Conservation (phyloP, 768 basidiomycete species). For the Tylopilus cervinicoccineus region DNA sequence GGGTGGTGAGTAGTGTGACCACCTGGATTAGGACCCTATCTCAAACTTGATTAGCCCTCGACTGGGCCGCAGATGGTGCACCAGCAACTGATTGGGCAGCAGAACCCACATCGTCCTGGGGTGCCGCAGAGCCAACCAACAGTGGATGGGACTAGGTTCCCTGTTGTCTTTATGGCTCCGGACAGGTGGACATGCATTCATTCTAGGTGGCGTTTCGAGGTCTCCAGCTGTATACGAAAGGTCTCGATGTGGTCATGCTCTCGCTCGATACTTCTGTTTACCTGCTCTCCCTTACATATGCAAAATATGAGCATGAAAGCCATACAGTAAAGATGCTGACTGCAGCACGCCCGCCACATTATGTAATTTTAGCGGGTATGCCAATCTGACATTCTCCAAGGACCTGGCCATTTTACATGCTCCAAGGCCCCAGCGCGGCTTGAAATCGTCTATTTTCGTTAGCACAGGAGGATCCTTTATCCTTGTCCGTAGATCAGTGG, state of each 20-base stretch:
- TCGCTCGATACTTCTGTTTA: slow-evolving; percentile 15
- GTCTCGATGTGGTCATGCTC: slow-evolving; percentile 20
- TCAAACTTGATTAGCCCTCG: slow-evolving; percentile 49
- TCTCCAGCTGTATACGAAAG: slow-evolving; percentile 8
- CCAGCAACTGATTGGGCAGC: slow-evolving; percentile 81
- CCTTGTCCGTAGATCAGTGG: too few relatives aligned
- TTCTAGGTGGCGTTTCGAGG: background rate
- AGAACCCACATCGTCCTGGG: slow-evolving; percentile 54
- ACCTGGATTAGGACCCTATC: background rate
- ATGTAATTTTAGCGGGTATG: background rate
- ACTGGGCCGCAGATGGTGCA: slow-evolving; percentile 75
- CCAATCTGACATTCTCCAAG: too few relatives aligned
- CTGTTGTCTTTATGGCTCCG: background rate
- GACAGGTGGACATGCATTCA: slow-evolving; percentile 1
- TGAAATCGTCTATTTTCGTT: too few relatives aligned
- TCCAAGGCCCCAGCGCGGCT: too few relatives aligned
- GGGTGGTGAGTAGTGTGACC: slow-evolving; percentile 38
- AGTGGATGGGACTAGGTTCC: slow-evolving; percentile 29
- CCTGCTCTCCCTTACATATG: slow-evolving; percentile 13
- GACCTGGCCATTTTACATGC: too few relatives aligned
- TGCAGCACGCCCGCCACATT: too few relatives aligned
- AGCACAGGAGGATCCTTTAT: too few relatives aligned
- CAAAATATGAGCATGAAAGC: slow-evolving; percentile 15
- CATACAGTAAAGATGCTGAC: too few relatives aligned
- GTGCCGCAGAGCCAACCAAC: slow-evolving; percentile 24